Evolutionary conservation across 495 filamentous ascomycete genomes (phyloP).

Genomic region (Umbilicaria muhlenbergii): DNA sequence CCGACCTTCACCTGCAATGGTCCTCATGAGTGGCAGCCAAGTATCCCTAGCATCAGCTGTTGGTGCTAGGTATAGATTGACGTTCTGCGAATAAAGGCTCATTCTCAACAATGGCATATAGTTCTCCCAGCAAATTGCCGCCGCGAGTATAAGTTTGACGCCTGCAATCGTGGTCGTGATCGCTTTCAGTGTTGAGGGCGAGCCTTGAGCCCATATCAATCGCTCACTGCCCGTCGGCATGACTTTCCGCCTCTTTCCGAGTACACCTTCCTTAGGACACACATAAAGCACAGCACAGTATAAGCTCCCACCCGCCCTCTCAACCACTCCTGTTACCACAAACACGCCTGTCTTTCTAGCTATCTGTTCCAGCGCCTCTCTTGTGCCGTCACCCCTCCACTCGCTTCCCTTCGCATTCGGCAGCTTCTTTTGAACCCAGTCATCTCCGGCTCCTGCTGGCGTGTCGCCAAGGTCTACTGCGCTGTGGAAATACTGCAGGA

Average conservation of each 20-base stretch:
- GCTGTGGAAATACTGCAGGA: constrained; percentile 58
- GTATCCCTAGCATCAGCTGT: constrained; percentile 77
- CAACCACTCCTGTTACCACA: constrained; percentile 62
- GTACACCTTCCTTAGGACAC: constrained; percentile 48
- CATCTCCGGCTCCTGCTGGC: constrained; percentile 52
- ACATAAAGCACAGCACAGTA: constrained; percentile 81
- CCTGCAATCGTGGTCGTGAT: constrained; percentile 68
- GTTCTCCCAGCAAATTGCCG: constrained; percentile 95
- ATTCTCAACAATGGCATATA: constrained; percentile 83
- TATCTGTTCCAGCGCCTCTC: constrained; percentile 62
- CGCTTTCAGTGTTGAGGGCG: constrained; percentile 62
- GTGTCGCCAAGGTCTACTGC: constrained; percentile 83
- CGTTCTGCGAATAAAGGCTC: constrained; percentile 75
- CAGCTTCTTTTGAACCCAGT: constrained; percentile 53
- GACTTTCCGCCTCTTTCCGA: constrained; percentile 87
- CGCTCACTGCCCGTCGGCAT: constrained; percentile 84
- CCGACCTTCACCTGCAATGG: constrained; percentile 64
- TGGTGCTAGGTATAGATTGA: constrained; percentile 84
- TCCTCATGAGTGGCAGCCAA: constrained; percentile 72
- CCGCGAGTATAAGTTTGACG: constrained; percentile 59
- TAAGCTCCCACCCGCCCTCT: constrained; percentile 62
- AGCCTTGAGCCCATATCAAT: constrained; percentile 81
- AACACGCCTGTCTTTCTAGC: constrained; percentile 66
- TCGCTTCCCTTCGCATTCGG: constrained; percentile 29
- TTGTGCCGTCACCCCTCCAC: constrained; percentile 66